Base-by-base conservation (phyloP, 768 basidiomycete species). In the Polyporus arcularius region DNA sequence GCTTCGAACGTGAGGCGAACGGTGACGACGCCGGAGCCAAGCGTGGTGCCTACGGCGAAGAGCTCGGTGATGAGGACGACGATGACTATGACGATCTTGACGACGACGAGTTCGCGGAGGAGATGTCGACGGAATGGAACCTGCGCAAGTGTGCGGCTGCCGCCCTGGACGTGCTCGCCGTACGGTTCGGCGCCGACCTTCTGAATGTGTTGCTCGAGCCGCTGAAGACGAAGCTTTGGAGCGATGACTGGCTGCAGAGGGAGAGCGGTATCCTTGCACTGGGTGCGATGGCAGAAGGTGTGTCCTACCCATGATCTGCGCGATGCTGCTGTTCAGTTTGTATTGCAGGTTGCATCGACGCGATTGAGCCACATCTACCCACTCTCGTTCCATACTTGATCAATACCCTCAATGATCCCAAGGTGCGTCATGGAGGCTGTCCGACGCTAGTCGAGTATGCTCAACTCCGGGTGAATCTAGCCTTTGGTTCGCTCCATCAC, bases 221-320 rank as follows among this genome's bases (percentile, higher is more conserved):
- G 31, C 76, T 99, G 72, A 96, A 97, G 79, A 89, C 92, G 63
- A 94, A 96, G 71, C 80, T 99, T 32, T 98, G 96, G 89, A 92
- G 88, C 67, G 71, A 76, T 30, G 94, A 97, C 64, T 99, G 97
- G 97, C 75, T 95, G 65, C 89, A 97, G 70, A 80, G 94, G 68
- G 97, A 99, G 78, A 94, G 94, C 67, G 96, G 92, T 16, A 96
- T 99, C 63, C 78, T 99, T 59, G 97, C 97, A 1, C 75, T 99
- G 57, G 97, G 97, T 50, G 97, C 97, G 8, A 96, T 99, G 86
- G 97, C 97, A 6, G 97, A 99, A 82, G 96, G 96, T 94, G 82
- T 75, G 31, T 40, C 18, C 31, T 55, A 38, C 8, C 53, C 21
- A 9, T 5, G 14, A 26, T 52, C 43, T 45, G 42, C 28, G 21